Base-by-base conservation (phyloP, 2,329 filamentous ascomycete genomes). In the Basipetospora chlamydospora region DNA sequence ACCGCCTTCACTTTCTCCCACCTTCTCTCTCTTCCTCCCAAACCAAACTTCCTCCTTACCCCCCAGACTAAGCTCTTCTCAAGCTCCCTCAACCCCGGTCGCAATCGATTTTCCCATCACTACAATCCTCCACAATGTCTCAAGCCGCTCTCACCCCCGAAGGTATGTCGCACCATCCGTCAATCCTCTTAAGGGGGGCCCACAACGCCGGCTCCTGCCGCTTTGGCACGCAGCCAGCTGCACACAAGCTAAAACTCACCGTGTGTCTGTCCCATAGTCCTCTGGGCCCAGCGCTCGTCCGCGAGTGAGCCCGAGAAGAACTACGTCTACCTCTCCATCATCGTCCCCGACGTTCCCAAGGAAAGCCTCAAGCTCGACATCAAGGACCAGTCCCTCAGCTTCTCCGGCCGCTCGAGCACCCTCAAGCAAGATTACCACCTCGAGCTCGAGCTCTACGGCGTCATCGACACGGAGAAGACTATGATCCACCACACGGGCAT, bases 221-320 rank as follows among this genome's bases (percentile, higher is more conserved):
- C n/a, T n/a, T n/a, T n/a, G n/a, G n/a, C n/a, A n/a, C n/a, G n/a
- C n/a, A n/a, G n/a, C n/a, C n/a, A n/a, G n/a, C n/a, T n/a, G n/a
- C n/a, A n/a, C n/a, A n/a, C n/a, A n/a, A n/a, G n/a, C n/a, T n/a
- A n/a, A n/a, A n/a, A n/a, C n/a, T n/a, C n/a, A n/a, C n/a, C n/a
- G n/a, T n/a, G n/a, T n/a, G n/a, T n/a, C 16, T 18, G 9, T 18
- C 10, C 28, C 37, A 41, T 52, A 96, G 90, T 98, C 50, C 81
- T 86, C 61, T 98, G 90, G 90, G 88, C 90, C 47, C 90, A 98
- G 70, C 87, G 90, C 69, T 96, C 88, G 32, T 90, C 79, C 54
- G 66, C 61, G 49, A 67, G 67, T 47, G 87, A 95, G 38, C 58
- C 81, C 39, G 71, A 78, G 58, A 92, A 87, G 70, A 98, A 98